phyloP scores from a whole-genome alignment of 495 filamentous ascomycete species.

The Pyronema omphalodes region DNA sequence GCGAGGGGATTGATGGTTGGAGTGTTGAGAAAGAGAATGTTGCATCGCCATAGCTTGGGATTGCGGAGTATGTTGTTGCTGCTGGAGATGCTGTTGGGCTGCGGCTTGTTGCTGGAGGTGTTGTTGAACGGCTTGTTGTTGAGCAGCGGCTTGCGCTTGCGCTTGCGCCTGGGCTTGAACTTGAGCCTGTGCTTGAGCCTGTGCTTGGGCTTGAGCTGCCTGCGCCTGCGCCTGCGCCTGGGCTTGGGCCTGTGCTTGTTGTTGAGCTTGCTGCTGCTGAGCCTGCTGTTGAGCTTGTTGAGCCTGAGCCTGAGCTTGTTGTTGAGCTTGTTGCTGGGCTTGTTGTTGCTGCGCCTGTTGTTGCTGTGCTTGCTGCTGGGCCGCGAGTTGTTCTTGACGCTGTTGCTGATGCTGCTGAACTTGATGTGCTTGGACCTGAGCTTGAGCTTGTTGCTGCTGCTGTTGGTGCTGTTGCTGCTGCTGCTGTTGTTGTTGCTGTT shows the following conservation, averaged over 20 bases:
- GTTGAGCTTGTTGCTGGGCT: conserved; percentile 5
- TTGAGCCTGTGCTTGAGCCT: not conserved
- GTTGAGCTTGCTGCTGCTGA: conserved; percentile 24
- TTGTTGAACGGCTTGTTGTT: conserved; percentile 23
- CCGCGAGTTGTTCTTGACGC: not conserved
- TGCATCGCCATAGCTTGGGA: conserved; percentile 6
- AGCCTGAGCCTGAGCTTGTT: conserved; percentile 1
- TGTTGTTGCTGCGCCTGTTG: conserved; percentile 24
- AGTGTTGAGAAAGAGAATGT: conserved; percentile 4
- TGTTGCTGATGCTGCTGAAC: conserved; percentile 6
- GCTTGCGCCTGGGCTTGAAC: conserved; percentile 32
- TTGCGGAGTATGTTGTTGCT: conserved; percentile 7
- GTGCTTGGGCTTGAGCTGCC: conserved; percentile 3
- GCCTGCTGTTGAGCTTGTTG: conserved; percentile 15
- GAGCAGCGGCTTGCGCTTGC: conserved; percentile 28
- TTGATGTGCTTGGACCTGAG: conserved; percentile 11
- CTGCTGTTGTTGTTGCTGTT: conserved; percentile 23
- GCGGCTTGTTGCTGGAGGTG: conserved; percentile 20
- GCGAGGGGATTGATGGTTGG: conserved; percentile 2
- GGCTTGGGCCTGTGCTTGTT: conserved; percentile 18
- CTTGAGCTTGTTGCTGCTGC: conserved; percentile 11
- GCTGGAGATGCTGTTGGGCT: conserved; percentile 27
- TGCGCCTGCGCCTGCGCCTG: conserved; percentile 19
- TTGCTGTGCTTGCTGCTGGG: conserved; percentile 24
- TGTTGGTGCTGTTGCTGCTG: conserved; percentile 26